Evolutionary conservation across 495 filamentous ascomycete genomes (phyloP), one percentile per base, ranked within the genome.

Genomic region (Aspergillus biplanus): DNA sequence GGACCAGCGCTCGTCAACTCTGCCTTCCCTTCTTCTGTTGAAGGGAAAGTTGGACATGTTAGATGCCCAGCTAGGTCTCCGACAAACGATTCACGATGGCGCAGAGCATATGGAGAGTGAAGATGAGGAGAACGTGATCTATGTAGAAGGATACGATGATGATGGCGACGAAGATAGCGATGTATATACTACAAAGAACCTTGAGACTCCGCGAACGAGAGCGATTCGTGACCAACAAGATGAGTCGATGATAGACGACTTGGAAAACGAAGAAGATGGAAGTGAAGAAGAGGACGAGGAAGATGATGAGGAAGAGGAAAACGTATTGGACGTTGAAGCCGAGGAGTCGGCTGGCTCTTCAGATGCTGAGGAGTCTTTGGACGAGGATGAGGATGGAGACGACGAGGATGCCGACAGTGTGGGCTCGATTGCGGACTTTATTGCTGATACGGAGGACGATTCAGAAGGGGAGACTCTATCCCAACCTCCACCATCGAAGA

Each of bases 11-110:
- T 91, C 93, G 15, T 86, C 86, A 12, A 92, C 89, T 33, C 81
- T 98, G n/a, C 86, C 90, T 31, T 89, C 88, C 48, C 78, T 99
- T 37, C 81, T 97, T 27, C 81, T 91, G n/a, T 82, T 99, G 32
- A 96, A 97, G 78, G 93, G 93, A 13, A 93, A 95, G 71, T 83
- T 97, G 9, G 94, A 97, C 71, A 89, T 97, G 86, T 78, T 97
- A 50, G 86, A 92, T 59, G 88, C 92, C 11, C 95, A 99, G 74
- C 84, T 97, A 59, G 86, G 92, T 64, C 75, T 96, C 63, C 82
- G 95, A 33, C 86, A 87, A 60, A 82, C 80, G 16, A 82, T 91
- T 71, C 76, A 74, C 65, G 73, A 75, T 15, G 75, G 76, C 33
- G 75, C 70, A n/a, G 82, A 80, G 35, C 76, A 53, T 64, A 82